Evolutionary conservation across 2,329 filamentous ascomycete species (phyloP).

Genomic region (Thermoascus crustaceus): DNA sequence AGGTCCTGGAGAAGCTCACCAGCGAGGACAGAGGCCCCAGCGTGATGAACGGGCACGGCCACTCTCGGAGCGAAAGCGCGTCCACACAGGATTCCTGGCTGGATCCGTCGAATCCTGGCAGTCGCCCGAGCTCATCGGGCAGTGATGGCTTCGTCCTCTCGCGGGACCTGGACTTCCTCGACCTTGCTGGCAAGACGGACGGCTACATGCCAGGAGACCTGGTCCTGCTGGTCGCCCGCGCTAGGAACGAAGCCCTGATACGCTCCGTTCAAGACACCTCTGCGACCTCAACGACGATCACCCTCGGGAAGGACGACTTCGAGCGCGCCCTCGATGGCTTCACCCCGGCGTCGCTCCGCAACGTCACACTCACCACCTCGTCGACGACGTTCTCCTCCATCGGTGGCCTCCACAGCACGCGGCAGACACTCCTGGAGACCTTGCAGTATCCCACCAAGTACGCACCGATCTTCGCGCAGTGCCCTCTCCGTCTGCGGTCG

Average conservation of each 20-base stretch:
- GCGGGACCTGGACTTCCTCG: slow-evolving; percentile 75
- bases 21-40: slow-evolving; percentile 34
- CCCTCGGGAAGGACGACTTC: slow-evolving; percentile 68
- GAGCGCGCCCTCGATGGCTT: slow-evolving; percentile 80
- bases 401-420: slow-evolving; percentile 76
- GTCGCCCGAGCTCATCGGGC: slow-evolving; percentile 37
- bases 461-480: slow-evolving; percentile 93
- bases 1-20: slow-evolving; percentile 74
- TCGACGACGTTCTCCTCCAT: slow-evolving; percentile 90
- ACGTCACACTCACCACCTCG: slow-evolving; percentile 86
- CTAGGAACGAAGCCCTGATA: slow-evolving; percentile 86
- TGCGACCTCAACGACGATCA: slow-evolving; percentile 49
- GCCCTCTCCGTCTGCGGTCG: slow-evolving; percentile 86
- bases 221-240: slow-evolving; percentile 73
- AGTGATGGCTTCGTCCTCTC: slow-evolving; percentile 64
- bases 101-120: slow-evolving; percentile 58
- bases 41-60: slow-evolving; percentile 36
- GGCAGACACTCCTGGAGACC: slow-evolving; percentile 87
- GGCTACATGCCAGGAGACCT: slow-evolving; percentile 98
- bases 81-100: slow-evolving; percentile 61
- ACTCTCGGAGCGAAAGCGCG: slow-evolving; percentile 25
- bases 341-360: slow-evolving; percentile 86
- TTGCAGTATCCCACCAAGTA: slow-evolving; percentile 97
- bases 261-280: slow-evolving; percentile 58
- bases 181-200: slow-evolving; percentile 87